These are phyloP conservation scores for Erodium maritimum DNA, from an alignment of 345 rosid genomes.

Conservation along the genomic window DNA sequence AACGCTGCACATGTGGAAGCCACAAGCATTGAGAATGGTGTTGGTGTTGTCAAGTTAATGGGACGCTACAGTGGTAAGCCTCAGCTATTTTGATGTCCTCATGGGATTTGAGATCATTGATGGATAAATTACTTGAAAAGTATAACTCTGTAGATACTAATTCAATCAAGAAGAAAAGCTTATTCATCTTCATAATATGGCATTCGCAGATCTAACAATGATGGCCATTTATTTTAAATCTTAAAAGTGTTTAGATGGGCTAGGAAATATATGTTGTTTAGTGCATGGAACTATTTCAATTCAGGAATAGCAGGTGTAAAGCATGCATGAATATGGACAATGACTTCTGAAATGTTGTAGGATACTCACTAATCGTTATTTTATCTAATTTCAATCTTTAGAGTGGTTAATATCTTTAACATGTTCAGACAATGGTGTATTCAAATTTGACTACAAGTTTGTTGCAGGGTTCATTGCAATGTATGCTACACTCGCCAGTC, in stretches of 20 bases:
- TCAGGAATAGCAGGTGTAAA: neutral
- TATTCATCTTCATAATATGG: neutral
- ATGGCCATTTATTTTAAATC: neutral
- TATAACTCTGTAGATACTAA: neutral
- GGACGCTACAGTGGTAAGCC: constrained; percentile 79
- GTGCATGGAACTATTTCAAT: neutral
- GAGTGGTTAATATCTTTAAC: no score
- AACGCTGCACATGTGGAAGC: constrained; percentile 93
- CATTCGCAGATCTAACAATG: neutral
- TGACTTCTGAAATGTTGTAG: no score
- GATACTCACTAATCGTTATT: no score
- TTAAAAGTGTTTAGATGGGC: neutral
- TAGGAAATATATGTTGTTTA: neutral
- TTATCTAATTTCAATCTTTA: no score
- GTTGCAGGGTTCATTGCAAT: constrained; percentile 53
- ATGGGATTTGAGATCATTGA: neutral
- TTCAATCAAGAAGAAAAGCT: neutral
- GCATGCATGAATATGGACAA: no score
- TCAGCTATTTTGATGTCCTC: constrained; percentile 3
- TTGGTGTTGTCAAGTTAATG: constrained; percentile 85
- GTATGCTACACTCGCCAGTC: constrained; percentile 83
- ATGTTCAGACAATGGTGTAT: no score
- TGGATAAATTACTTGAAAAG: neutral
- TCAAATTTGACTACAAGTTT: no score
- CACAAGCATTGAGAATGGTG: constrained; percentile 64